Evolutionary conservation across 805 yeast genomes (phyloP), one percentile per base, ranked within the genome.

Genomic region (Tetrapisispora phaffii): DNA sequence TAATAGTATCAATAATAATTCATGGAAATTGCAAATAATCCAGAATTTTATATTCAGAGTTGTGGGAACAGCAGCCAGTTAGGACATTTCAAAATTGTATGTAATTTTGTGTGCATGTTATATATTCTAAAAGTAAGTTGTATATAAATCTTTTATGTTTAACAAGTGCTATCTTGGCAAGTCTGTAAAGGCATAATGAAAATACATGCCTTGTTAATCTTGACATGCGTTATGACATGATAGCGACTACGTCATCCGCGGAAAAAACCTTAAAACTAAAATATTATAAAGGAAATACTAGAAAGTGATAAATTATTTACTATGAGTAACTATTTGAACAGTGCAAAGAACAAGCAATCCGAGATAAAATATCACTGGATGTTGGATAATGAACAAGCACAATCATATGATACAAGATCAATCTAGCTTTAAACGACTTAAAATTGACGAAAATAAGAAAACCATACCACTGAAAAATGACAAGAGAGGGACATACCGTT

Each of bases 21-120:
- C 41, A 17, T 16, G 42, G 10, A 48, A 40, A 17, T 48, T 67
- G 35, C 52, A 51, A 34, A 52, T 57, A 33, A 59, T 66, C 19
- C 61, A 66, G 50, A 53, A 58, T 15, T 53, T 50, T 33, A 48
- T 63, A 35, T 68, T 59, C 44, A 55, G 54, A 35, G 29, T 63
- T 4, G 70, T 68, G 13, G 69, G 69, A 37, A 65, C 64, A 26
- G 10, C 31, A 28, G 13, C 6, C 4, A 28, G n/a, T 6, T 4
- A 28, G 13, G 13, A 28, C 4, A 10, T 28, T 28, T 9, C 31
- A 28, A 28, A 28, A 6, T 28, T 4, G 13, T 28, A 3, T 28
- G 13, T 6, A 10, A 4, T 28, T 28, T 6, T 12, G 13, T 4
- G 31, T 28, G 13, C 10, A 28, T 28, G 13, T 12, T 9, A 28